Evolutionary conservation across 2,329 filamentous ascomycete genomes (phyloP).

Genomic region (Beauveria medogensis): DNA sequence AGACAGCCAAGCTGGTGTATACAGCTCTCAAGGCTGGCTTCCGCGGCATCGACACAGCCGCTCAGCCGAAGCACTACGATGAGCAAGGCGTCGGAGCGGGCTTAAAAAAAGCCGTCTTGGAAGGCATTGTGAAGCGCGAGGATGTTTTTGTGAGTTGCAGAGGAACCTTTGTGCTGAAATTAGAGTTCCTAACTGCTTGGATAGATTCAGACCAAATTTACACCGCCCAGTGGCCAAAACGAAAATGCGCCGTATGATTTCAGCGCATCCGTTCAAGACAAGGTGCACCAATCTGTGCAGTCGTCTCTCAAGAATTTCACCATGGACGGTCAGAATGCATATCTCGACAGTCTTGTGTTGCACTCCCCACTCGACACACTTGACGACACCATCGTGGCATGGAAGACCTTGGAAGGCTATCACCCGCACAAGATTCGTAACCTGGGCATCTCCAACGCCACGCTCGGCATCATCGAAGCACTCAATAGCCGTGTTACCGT

Average conservation of each 20-base stretch:
- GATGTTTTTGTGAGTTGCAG: slow-evolving; percentile 51
- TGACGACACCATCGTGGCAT: slow-evolving; percentile 51
- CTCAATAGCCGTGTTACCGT: slow-evolving; percentile 37
- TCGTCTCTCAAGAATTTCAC: slow-evolving; percentile 59
- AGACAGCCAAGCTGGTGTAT: slow-evolving; percentile 59
- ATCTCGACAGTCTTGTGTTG: slow-evolving; percentile 69
- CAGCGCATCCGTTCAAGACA: slow-evolving; percentile 47
- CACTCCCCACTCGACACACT: slow-evolving; percentile 46
- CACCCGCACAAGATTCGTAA: slow-evolving; percentile 56
- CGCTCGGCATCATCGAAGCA: slow-evolving; percentile 45
- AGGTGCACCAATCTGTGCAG: slow-evolving; percentile 59
- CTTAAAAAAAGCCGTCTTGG: slow-evolving; percentile 50
- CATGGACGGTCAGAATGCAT: slow-evolving; percentile 29
- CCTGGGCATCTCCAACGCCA: slow-evolving; percentile 70
- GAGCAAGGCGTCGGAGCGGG: slow-evolving; percentile 64
- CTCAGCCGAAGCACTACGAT: slow-evolving; percentile 70
- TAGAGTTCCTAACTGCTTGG: neutral
- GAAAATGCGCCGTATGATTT: slow-evolving; percentile 53
- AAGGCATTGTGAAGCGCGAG: slow-evolving; percentile 45
- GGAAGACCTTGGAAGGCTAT: slow-evolving; percentile 57
- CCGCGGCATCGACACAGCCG: slow-evolving; percentile 67
- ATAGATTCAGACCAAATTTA: slow-evolving; percentile 79
- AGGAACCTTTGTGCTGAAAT: neutral
- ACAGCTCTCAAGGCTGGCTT: slow-evolving; percentile 62
- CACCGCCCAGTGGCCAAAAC: slow-evolving; percentile 55